Conservation (phyloP, 176 grass and related monocot species). For the Avena atlantica region DNA sequence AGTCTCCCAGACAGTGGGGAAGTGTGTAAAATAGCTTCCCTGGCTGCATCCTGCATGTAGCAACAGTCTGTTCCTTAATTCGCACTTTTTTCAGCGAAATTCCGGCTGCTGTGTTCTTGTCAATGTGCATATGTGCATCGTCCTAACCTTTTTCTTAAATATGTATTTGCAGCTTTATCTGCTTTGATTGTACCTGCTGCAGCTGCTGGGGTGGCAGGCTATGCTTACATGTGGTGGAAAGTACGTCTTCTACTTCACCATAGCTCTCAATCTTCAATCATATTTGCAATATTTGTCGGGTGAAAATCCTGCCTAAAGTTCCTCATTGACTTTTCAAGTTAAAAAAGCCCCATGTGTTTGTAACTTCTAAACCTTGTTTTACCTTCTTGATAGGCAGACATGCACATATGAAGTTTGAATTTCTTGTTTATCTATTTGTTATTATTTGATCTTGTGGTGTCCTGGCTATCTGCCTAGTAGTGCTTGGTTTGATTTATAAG, state of each 20-base stretch:
- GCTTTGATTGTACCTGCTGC: slow-evolving; percentile 73
- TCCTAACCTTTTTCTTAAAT: slow-evolving; percentile 1
- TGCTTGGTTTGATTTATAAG: slow-evolving; percentile 35
- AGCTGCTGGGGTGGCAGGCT: slow-evolving; percentile 64
- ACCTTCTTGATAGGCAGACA: neutral
- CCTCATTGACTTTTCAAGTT: neutral
- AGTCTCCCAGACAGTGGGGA: neutral
- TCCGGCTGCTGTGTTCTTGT: neutral
- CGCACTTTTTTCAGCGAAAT: neutral
- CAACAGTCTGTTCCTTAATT: neutral
- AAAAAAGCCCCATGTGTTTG: neutral
- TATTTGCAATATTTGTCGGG: neutral
- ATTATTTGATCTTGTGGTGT: neutral
- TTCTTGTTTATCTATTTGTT: neutral
- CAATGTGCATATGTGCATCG: neutral
- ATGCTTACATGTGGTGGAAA: slow-evolving; percentile 95
- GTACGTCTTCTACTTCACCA: slow-evolving; percentile 47
- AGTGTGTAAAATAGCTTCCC: neutral
- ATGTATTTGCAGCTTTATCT: slow-evolving; percentile 47
- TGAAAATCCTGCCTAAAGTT: neutral
- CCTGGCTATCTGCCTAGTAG: neutral
- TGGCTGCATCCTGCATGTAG: neutral
- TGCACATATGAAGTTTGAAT: neutral
- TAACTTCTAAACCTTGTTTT: neutral
- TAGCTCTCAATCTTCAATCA: neutral